Evolutionary conservation across 2,329 filamentous ascomycete genomes (phyloP).

Genomic region (Endothia cerciana): DNA sequence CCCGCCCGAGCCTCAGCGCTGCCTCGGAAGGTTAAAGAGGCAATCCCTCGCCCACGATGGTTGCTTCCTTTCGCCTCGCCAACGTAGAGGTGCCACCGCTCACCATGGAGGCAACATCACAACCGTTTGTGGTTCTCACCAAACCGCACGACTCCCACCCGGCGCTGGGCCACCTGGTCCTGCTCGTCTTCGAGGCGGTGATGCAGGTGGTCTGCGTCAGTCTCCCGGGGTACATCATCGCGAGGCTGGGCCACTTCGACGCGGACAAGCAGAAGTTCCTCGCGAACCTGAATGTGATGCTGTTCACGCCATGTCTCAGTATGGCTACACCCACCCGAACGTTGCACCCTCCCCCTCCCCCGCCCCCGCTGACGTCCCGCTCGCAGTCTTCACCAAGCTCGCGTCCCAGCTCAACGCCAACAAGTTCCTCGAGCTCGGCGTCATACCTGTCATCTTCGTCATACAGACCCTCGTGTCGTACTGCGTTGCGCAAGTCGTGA

Average conservation of each 20-base stretch:
- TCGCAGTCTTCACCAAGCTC: constrained; percentile 89
- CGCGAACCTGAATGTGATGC: constrained; percentile 91
- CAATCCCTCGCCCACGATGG: constrained; percentile 29
- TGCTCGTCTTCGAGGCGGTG: constrained; percentile 93
- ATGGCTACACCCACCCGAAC: neutral
- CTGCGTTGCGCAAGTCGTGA: constrained; percentile 70
- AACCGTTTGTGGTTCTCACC: constrained; percentile 45
- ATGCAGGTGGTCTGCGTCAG: constrained; percentile 95
- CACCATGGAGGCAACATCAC: constrained; percentile 37
- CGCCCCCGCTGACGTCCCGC: constrained; percentile 31
- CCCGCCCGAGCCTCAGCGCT: neutral
- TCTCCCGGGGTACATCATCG: constrained; percentile 90
- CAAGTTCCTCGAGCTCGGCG: constrained; percentile 84
- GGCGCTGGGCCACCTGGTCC: constrained; percentile 68
- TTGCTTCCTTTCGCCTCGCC: constrained; percentile 50
- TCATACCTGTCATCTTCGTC: constrained; percentile 94
- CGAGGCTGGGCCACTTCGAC: constrained; percentile 88
- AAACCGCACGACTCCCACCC: constrained; percentile 61
- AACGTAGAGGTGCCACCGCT: constrained; percentile 30
- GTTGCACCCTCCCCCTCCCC: neutral
- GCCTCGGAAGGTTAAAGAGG: neutral
- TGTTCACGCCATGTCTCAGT: constrained; percentile 98
- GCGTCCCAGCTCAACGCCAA: constrained; percentile 91
- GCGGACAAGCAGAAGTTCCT: constrained; percentile 95
- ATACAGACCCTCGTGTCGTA: constrained; percentile 89